A percentile compares a stretch with the other conserved stretches of the same genome.
Conservation (phyloP, 768 basidiomycete species). For the Porphyrellus cyaneotinctus region DNA sequence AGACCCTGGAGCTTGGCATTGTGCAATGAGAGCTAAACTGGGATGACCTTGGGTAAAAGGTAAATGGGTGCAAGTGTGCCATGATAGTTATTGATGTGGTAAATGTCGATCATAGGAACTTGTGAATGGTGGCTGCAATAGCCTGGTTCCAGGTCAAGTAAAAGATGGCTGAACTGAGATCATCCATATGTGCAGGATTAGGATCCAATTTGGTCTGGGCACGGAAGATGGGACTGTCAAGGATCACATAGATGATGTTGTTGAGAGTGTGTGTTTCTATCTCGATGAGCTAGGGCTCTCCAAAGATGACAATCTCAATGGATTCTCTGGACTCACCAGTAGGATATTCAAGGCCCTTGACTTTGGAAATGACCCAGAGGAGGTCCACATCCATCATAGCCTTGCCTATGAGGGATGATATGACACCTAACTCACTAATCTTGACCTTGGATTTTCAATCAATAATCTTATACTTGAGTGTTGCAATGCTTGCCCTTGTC, state of each 20-base stretch:
- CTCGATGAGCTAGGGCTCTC: constrained; percentile 92
- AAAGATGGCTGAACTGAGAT: constrained; percentile 93
- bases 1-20: constrained; percentile 98
- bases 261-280: constrained; percentile 90
- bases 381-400: constrained; percentile 97
- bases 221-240: constrained; percentile 94
- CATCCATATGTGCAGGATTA: constrained; percentile 96
- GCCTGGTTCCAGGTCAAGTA: constrained; percentile 99
- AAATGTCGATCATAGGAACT: constrained; percentile 84
- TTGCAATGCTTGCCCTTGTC: constrained; percentile 89
- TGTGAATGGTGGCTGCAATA: constrained; percentile 86
- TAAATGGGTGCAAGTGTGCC: constrained; percentile 90
- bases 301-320: constrained; percentile 94
- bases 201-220: constrained; percentile 95
- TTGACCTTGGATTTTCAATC: constrained; percentile 99
- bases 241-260: constrained; percentile 92
- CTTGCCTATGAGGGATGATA: constrained; percentile 97
- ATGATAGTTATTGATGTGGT: constrained; percentile 95
- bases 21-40: constrained; percentile 87
- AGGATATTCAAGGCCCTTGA: constrained; percentile 92
- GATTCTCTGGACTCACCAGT: constrained; percentile 88
- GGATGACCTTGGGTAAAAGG: constrained; percentile 85
- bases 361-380: constrained; percentile 91
- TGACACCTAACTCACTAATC: constrained; percentile 97
- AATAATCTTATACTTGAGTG: constrained; percentile 93